Evolutionary conservation across 768 basidiomycete genomes (phyloP), one percentile per base, ranked within the genome.

Genomic region (Auricularia auricula-judae): DNA sequence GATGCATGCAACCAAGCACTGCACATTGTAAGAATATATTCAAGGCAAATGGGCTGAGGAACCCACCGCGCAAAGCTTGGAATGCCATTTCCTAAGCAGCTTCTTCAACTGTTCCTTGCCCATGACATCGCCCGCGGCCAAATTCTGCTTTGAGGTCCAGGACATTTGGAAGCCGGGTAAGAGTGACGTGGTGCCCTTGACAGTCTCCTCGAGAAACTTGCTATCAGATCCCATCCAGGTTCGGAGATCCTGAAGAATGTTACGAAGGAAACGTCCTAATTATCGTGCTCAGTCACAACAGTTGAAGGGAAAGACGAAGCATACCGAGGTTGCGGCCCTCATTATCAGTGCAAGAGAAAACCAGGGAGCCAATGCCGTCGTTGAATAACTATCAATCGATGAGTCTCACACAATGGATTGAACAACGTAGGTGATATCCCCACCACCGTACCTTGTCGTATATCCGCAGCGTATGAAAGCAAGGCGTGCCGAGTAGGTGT

Each of bases 311-410:
- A 34, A 36, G 63, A 23, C 29, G 62, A 36, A 47, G 73, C 79
- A 36, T 70, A 91, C 95, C 94, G 70, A 93, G 94, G 74, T 98
- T 98, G 62, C 89, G 85, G 12, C 93, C 94, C 75, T 99, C 95
- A 69, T 92, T 92, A 76, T 96, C 96, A 67, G 95, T 97, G 71
- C 93, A 95, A 1, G 92, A 89, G 74, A 94, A 97, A 29, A 98
- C 79, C 11, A 94, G 82, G 4, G 87, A 86, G 62, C 90, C 87
- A 62, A 97, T 81, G 67, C 91, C 87, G 53, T 93, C 90, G 7
- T 86, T 86, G 29, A 98, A 85, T 42, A 98, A 76, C 92, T 97
- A 69, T 43, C 62, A 60, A 59, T 66, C 36, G 35, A 43, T 23
- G 10, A 34, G 43, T 12, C 61, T 39, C 53, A 47, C 21, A 2